Conservation (phyloP, 441 rosid genomes). For the Metrosideros polymorpha region DNA sequence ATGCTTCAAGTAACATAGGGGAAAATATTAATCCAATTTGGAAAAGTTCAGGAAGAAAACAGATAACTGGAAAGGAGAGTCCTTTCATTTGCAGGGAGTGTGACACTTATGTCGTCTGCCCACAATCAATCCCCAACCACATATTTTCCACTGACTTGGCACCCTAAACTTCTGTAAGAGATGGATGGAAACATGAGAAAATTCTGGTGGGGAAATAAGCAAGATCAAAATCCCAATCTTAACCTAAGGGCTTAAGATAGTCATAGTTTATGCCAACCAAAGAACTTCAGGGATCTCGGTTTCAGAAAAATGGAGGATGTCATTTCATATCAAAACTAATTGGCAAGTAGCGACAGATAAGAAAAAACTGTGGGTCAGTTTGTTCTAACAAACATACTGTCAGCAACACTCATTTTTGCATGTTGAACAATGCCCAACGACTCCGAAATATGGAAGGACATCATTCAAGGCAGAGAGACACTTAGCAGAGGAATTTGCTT, state of each 20-base stretch:
- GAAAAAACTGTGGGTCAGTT: not conserved
- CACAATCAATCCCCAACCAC: not conserved
- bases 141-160: not conserved
- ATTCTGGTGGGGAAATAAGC: not conserved
- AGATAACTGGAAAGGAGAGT: not conserved
- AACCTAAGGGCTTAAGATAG: not conserved
- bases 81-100: not conserved
- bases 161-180: not conserved
- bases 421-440: not conserved
- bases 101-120: not conserved
- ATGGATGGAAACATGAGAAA: not conserved
- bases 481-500: not conserved
- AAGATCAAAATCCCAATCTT: not conserved
- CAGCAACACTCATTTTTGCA: not conserved
- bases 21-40: not conserved
- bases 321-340: not conserved
- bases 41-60: not conserved
- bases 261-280: not conserved
- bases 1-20: not conserved
- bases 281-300: not conserved
- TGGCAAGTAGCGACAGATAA: not conserved
- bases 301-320: not conserved
- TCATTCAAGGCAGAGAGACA: not conserved
- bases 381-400: not conserved
- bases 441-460: not conserved